A percentile compares a stretch with the other conserved stretches of the same genome.
Conservation (phyloP, 805 yeast genomes). For the Lipomyces oligophaga region DNA sequence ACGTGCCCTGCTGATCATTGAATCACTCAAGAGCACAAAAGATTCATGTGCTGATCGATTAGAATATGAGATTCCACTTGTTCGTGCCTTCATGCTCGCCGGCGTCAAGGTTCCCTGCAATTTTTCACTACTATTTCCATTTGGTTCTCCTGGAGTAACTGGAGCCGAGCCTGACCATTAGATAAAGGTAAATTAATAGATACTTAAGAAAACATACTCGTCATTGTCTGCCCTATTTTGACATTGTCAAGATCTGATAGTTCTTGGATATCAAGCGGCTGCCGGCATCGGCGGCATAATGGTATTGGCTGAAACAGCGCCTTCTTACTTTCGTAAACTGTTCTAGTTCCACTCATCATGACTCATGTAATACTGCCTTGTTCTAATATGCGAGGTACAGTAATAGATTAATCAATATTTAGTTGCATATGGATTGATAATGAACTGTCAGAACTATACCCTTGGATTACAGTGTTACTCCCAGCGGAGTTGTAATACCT, state of each 20-base stretch:
- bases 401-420: too few relatives aligned
- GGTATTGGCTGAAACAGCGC: background rate
- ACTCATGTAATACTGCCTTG: too few relatives aligned
- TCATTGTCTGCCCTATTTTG: conserved; percentile 15
- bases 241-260: conserved; percentile 12
- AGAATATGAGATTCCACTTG: too few relatives aligned
- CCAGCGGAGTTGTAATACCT: too few relatives aligned
- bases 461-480: too few relatives aligned
- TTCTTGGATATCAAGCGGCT: conserved; percentile 26
- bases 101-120: too few relatives aligned
- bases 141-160: background rate
- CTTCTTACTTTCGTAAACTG: background rate
- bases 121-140: too few relatives aligned
- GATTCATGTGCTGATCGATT: too few relatives aligned
- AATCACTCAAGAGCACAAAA: background rate
- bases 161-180: conserved; percentile 9
- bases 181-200: background rate
- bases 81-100: too few relatives aligned
- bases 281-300: conserved; percentile 27
- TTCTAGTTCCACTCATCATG: background rate
- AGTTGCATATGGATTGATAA: too few relatives aligned
- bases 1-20: conserved; percentile 7
- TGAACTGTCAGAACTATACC: too few relatives aligned
- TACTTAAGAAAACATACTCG: conserved; percentile 7
- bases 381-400: too few relatives aligned